These are phyloP conservation scores for Xylariaceae sp. DNA, from an alignment of 2,329 filamentous ascomycete genomes.

Conservation along the genomic window DNA sequence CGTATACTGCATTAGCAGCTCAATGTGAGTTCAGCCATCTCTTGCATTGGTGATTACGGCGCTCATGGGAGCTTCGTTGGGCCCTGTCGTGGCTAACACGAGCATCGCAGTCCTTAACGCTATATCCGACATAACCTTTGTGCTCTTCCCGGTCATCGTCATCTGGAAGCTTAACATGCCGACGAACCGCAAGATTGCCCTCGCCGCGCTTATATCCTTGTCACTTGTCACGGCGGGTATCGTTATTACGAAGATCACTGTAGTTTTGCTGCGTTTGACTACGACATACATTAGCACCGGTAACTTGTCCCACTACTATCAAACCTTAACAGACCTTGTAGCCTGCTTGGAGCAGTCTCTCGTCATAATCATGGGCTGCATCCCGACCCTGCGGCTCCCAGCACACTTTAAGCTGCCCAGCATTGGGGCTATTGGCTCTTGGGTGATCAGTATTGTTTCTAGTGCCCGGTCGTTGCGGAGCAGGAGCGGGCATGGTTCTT, in stretches of 20 bases:
- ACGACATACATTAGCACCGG: not conserved
- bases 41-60: too few species aligned
- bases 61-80: too few species aligned
- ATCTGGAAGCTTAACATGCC: conserved; percentile 18
- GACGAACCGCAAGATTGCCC: not conserved
- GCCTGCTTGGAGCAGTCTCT: conserved; percentile 2
- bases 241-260: not conserved
- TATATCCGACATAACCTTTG: conserved; percentile 2
- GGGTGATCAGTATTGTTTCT: not conserved
- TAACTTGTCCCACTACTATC: not conserved
- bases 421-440: not conserved
- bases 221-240: not conserved
- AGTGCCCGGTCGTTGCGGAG: not conserved
- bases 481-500: not conserved
- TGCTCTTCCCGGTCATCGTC: conserved; percentile 11
- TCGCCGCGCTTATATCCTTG: not conserved
- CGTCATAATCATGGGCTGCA: conserved; percentile 18
- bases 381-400: conserved; percentile 1
- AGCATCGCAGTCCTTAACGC: conserved; percentile 1
- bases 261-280: not conserved
- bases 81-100: not conserved
- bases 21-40: conserved; percentile 4
- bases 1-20: not conserved
- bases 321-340: not conserved
- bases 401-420: conserved; percentile 1